A percentile compares a stretch with the other conserved stretches of the same genome.
These are phyloP conservation scores for Tulasnella sp. DNA, from an alignment of 768 basidiomycete genomes.

Conservation along the genomic window DNA sequence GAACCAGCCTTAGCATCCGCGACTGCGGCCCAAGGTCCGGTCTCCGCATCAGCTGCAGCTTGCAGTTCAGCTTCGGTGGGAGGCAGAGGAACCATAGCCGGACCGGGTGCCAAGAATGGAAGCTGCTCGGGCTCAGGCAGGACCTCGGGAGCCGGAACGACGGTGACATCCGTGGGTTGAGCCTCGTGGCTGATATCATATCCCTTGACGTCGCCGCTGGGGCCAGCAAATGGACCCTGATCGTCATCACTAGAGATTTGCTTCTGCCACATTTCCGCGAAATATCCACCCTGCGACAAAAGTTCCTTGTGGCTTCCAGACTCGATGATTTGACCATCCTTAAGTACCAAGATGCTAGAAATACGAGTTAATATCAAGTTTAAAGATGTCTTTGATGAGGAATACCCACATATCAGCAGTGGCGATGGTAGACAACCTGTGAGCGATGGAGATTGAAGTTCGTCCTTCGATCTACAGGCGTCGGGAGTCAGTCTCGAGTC, in stretches of 20 bases:
- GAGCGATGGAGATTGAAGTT: slow-evolving; percentile 73
- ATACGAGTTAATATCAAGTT: slow-evolving; percentile 40
- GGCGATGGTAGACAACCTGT: slow-evolving; percentile 65
- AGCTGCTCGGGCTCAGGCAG: slow-evolving; percentile 16
- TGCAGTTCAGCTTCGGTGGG: slow-evolving; percentile 14
- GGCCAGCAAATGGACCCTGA: slow-evolving; percentile 19
- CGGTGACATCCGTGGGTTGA: background rate
- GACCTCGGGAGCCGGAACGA: slow-evolving; percentile 24
- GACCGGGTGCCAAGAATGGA: slow-evolving; percentile 25
- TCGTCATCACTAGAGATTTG: slow-evolving; percentile 66
- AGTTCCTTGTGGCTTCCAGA: slow-evolving; percentile 76
- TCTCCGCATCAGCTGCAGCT: background rate
- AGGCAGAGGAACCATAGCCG: slow-evolving; percentile 21
- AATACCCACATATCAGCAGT: slow-evolving; percentile 48
- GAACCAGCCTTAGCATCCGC: slow-evolving; percentile 29
- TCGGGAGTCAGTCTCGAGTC: background rate
- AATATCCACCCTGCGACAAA: slow-evolving; percentile 62
- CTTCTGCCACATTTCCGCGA: slow-evolving; percentile 86
- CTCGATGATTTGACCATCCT: slow-evolving; percentile 85
- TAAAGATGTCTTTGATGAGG: slow-evolving; percentile 39
- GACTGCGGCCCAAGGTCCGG: slow-evolving; percentile 19
- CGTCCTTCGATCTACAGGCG: slow-evolving; percentile 48
- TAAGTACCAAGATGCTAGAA: slow-evolving; percentile 79
- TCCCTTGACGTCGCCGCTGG: slow-evolving; percentile 11
- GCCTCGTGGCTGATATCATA: background rate